phyloP scores from a whole-genome alignment of 2,329 filamentous ascomycete species.

The Claviceps cyperi region DNA sequence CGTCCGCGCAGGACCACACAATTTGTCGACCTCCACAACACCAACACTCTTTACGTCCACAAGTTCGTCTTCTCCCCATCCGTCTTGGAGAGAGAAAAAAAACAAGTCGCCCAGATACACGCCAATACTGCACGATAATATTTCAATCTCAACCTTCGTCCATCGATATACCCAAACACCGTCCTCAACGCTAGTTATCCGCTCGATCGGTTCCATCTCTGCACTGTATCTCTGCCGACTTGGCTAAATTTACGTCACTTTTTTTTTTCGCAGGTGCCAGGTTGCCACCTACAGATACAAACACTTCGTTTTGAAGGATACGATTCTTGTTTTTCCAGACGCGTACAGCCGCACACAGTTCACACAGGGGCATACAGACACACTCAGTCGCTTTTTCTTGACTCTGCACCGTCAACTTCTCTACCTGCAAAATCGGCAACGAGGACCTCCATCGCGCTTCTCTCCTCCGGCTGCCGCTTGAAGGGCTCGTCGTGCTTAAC shows the following conservation, averaged over 20 bases:
- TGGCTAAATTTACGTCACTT: slow-evolving; percentile 2
- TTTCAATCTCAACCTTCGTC: background rate
- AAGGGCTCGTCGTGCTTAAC: background rate
- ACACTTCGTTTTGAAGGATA: background rate
- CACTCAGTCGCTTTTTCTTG: background rate
- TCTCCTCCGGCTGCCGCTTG: background rate
- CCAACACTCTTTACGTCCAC: slow-evolving; percentile 1
- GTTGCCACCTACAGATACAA: background rate
- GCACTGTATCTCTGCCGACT: background rate
- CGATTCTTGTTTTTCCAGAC: background rate
- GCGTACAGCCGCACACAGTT: background rate
- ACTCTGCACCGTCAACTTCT: background rate
- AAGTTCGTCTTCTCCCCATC: slow-evolving; percentile 3
- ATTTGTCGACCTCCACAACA: slow-evolving; percentile 5
- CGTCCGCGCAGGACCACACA: background rate
- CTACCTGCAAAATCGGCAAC: background rate
- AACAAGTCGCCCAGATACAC: background rate
- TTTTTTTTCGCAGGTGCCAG: background rate
- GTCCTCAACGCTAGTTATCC: background rate
- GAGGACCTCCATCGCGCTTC: background rate
- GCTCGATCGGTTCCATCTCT: background rate
- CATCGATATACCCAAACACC: background rate
- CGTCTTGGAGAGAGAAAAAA: background rate
- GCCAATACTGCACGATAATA: background rate
- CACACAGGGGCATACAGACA: background rate